Base-by-base conservation (phyloP, 768 basidiomycete genomes). In the Tricholoma flavovirens region DNA sequence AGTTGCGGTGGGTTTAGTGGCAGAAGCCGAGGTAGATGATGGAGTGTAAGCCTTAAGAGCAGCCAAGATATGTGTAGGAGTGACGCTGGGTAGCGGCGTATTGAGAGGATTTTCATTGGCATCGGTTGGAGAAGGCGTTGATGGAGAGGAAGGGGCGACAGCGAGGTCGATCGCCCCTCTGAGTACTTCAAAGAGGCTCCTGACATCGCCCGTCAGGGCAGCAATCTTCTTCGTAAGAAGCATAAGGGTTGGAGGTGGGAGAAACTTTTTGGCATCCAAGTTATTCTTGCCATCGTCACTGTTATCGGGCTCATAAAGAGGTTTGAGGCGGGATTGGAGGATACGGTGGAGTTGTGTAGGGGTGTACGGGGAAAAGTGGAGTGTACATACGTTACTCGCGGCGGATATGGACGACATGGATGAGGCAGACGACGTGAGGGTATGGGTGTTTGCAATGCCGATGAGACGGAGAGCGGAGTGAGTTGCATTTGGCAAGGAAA, bases 361-460 rank as follows among this genome's bases (percentile, higher is more conserved):
- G 0, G 83, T 83, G 66, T 94, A 95, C 0, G 92, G 89, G 17
- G 84, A 74, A 65, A 94, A 93, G 66, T 93, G 90, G 33, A 93
- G 71, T 1, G 90, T 92, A 22, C 74, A 70, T 21, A 87, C 80
- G 49, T 73, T 63, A 29, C 66, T 65, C 49, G 66, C 70, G 55
- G 78, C 66, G 57, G 64, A 76, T 57, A 67, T 54, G 21, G 71
- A 65, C 8, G 70, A 65, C 11, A 63, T 69, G 0, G 75, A 66
- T 8, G 72, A 66, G 11, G 74, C 73, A 0, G 83, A 76, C 2
- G 84, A 78, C 1, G 87, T 85, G 22, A 95, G 81, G 5, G 90
- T 92, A 63, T 93, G 92, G 2, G 88, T 90, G 64, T 95, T 95
- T 38, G 92, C 90, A 65, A 95, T 93, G 35, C 88, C 90, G 62